Evolutionary conservation across 768 basidiomycete species (phyloP).

Genomic region (Mrakia frigida): DNA sequence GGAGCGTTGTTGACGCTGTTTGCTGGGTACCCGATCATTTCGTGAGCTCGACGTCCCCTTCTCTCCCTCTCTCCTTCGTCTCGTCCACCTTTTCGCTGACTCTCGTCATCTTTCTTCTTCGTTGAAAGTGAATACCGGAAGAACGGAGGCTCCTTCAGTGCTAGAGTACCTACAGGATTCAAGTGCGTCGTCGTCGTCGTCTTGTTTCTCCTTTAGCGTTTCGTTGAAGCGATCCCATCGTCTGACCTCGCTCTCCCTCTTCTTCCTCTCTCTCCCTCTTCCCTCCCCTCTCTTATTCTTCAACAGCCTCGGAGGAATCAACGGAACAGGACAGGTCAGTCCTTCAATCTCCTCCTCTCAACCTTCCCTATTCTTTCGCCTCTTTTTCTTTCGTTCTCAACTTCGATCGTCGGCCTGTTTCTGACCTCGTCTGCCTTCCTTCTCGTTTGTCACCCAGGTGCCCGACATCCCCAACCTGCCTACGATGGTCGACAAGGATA

Average conservation of each 20-base stretch:
- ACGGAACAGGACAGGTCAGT: constrained; percentile 15
- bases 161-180: background rate
- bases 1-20: constrained; percentile 26
- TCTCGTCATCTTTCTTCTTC: background rate
- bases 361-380: background rate
- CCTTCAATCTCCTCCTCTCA: background rate
- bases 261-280: background rate
- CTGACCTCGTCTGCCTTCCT: background rate
- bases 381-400: background rate
- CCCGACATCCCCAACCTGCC: constrained; percentile 27
- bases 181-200: too few relatives aligned
- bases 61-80: background rate
- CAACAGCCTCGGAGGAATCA: constrained; percentile 29
- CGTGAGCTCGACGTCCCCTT: background rate
- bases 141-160: background rate
- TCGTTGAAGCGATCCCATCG: background rate
- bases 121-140: background rate
- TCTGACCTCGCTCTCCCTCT: too few relatives aligned
- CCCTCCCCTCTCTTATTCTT: background rate
- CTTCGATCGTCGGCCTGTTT: background rate
- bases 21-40: constrained; percentile 32
- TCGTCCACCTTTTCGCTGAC: background rate
- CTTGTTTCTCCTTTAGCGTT: background rate
- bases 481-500: constrained; percentile 67
- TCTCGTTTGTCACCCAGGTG: constrained; percentile 14